A percentile compares a stretch with the other conserved stretches of the same genome.
Evolutionary conservation across 805 yeast genomes (phyloP).

Genomic region (Candida coleopterorum): DNA sequence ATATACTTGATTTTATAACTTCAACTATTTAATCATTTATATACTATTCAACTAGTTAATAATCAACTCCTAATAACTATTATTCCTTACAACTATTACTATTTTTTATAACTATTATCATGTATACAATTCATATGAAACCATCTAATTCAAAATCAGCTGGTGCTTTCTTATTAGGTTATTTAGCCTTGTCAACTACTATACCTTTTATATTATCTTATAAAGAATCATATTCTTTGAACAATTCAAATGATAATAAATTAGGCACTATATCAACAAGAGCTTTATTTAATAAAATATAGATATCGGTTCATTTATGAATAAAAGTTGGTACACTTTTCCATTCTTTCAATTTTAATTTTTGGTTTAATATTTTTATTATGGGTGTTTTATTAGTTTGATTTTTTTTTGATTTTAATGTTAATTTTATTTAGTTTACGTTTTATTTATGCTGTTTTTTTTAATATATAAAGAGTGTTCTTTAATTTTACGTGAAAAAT

Average conservation of each 20-base stretch:
- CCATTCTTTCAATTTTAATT: neutral
- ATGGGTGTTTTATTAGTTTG: too few relatives aligned
- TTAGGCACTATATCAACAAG: conserved; percentile 31
- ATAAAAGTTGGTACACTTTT: neutral
- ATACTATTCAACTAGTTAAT: too few relatives aligned
- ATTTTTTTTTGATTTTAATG: too few relatives aligned
- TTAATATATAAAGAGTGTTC: too few relatives aligned
- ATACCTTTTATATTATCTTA: conserved; percentile 38
- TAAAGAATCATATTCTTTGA: conserved; percentile 19
- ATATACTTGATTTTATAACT: neutral
- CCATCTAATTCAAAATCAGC: conserved; percentile 9
- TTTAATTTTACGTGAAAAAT: too few relatives aligned
- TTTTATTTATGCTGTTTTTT: neutral
- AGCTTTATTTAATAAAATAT: conserved; percentile 32
- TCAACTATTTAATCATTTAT: too few relatives aligned
- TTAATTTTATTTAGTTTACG: neutral
- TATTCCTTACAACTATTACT: too few relatives aligned
- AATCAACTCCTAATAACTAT: too few relatives aligned
- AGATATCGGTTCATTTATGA: neutral
- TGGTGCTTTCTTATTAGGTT: conserved; percentile 30
- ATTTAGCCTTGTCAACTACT: conserved; percentile 36
- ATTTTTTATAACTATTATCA: too few relatives aligned
- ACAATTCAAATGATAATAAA: conserved; percentile 12
- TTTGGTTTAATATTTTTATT: too few relatives aligned
- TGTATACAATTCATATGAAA: conserved; percentile 21